These are phyloP conservation scores for Ramalina peruviana DNA, from an alignment of 495 filamentous ascomycete species.

Conservation along the genomic window DNA sequence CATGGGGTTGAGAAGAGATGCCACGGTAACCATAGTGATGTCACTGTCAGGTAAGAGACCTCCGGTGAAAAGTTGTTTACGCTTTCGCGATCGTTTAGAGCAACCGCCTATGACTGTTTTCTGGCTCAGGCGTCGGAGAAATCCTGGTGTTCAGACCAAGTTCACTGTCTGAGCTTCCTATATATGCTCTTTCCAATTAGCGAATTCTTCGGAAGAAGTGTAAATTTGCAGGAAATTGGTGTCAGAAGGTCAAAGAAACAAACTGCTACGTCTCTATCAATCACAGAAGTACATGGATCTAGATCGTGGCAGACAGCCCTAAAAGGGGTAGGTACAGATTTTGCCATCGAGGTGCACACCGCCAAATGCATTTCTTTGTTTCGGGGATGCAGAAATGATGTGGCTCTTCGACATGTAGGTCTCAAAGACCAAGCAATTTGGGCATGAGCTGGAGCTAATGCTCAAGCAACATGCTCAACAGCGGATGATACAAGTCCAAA, in stretches of 20 bases:
- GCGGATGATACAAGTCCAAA: neutral
- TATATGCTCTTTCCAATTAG: too few relatives aligned
- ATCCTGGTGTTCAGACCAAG: too few relatives aligned
- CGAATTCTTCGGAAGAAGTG: too few relatives aligned
- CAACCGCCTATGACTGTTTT: too few relatives aligned
- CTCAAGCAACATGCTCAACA: neutral
- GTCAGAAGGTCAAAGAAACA: neutral
- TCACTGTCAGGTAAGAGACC: too few relatives aligned
- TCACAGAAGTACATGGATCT: too few relatives aligned
- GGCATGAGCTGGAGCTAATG: too few relatives aligned
- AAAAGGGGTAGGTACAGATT: constrained; percentile 1
- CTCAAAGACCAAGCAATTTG: too few relatives aligned
- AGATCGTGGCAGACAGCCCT: neutral
- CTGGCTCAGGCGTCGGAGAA: too few relatives aligned
- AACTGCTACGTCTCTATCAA: neutral
- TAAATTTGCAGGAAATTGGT: too few relatives aligned
- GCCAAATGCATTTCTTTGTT: constrained; percentile 11
- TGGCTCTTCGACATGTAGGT: neutral
- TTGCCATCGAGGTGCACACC: constrained; percentile 8
- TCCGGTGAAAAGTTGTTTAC: neutral
- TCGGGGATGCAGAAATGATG: constrained; percentile 2
- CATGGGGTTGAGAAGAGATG: constrained; percentile 48
- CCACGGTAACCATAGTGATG: constrained; percentile 36
- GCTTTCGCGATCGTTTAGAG: too few relatives aligned
- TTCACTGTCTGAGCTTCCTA: too few relatives aligned